Evolutionary conservation across 1,284 basidiomycete species (phyloP), one percentile per base, ranked within the genome.

Genomic region (Macrocystidia cucumis): DNA sequence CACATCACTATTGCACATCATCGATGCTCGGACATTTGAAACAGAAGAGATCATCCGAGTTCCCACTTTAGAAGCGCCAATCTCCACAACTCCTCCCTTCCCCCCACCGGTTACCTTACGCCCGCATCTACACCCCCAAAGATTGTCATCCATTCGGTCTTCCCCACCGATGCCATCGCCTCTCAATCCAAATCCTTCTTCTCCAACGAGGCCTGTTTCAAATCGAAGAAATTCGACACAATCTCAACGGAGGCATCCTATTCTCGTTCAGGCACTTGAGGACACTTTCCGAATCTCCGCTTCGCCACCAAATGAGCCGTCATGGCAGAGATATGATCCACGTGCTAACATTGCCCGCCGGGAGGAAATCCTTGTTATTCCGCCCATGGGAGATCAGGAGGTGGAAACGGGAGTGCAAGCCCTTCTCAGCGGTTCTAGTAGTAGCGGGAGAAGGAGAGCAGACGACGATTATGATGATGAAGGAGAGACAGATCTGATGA

Each of bases 11-110:
- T 47, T 90, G 1, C 87, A 91, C 49, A 64, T 89, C 38, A 60
- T 91, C 25, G 87, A 91, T 48, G 85, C 86, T 3, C 69, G 77
- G 28, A 89, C 85, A 0, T 91, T 89, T 45, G 80, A 86, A 46
- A 70, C 69, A 3, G 76, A 84, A 43, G 75, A 87, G 44, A 69
- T 83, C 16, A 54, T 91, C 20, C 69, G 67, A 35, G 67, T 87
- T 29, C 83, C 84, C 2, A 52, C 54, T 9, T 48, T 54, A 5
- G 40, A 35, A 11, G 35, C 44, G 37, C 35, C 37, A 18, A 46
- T 50, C 18, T 38, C 50, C 13, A 28, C 43, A 17, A 21, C 40
- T 14, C 35, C 42, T 13, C 40, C 34, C n/a, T n/a, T n/a, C n/a
- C n/a, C n/a, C n/a, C n/a, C n/a, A n/a, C n/a, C n/a, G n/a, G n/a